Evolutionary conservation across 345 rosid genomes (phyloP).

Genomic region (Acer saccharum): DNA sequence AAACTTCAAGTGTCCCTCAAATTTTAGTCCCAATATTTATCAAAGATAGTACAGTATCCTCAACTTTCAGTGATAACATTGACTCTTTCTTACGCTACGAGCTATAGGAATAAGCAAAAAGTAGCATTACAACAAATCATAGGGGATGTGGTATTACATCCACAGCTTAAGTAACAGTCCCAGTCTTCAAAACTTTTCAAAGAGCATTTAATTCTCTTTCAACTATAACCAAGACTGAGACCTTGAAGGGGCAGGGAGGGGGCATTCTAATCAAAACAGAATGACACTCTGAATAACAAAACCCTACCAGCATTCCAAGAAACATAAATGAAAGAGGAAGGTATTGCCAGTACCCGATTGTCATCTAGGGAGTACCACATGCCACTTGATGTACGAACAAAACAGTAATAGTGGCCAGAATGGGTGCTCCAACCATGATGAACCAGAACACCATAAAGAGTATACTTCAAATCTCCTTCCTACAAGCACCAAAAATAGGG

Average conservation of each 20-base stretch:
- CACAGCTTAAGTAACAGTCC: background rate
- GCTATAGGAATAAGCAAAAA: background rate
- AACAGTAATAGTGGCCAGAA: conserved; percentile 93
- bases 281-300: background rate
- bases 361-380: conserved; percentile 96
- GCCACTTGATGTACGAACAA: conserved; percentile 89
- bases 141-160: background rate
- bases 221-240: background rate
- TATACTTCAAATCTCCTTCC: conserved; percentile 91
- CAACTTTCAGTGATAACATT: background rate
- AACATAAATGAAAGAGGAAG: conserved; percentile 20
- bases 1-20: background rate
- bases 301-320: conserved; percentile 20
- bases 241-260: background rate
- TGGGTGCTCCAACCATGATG: conserved; percentile 86
- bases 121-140: background rate
- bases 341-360: conserved; percentile 57
- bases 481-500: conserved; percentile 32
- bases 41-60: background rate
- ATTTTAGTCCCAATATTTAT: background rate
- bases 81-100: background rate
- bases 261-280: conserved; percentile 13
- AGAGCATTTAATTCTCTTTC: background rate
- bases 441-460: conserved; percentile 89
- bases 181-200: background rate